phyloP scores from a whole-genome alignment of 345 rosid species.

The Ceriops tagal region DNA sequence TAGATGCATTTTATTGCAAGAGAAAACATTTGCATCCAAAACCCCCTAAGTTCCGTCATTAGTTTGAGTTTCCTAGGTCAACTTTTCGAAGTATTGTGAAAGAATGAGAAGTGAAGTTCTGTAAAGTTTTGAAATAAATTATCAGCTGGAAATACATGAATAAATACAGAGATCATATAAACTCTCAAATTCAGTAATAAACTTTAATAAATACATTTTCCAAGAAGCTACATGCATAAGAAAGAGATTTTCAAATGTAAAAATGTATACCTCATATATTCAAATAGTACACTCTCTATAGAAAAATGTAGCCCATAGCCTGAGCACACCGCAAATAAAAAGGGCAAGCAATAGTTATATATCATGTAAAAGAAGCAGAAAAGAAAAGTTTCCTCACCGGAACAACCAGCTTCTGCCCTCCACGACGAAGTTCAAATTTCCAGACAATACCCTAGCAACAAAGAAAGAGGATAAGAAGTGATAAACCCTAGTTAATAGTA shows the following conservation, averaged over 20 bases:
- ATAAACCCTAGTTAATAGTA: neutral
- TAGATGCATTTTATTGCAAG: neutral
- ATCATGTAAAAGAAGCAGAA: constrained; percentile 12
- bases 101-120: no score
- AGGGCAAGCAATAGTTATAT: constrained; percentile 1
- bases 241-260: neutral
- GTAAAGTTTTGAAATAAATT: no score
- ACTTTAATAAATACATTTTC: neutral
- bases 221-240: neutral
- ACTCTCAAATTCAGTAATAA: neutral
- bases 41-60: neutral
- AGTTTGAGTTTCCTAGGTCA: neutral
- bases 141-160: no score
- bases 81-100: neutral
- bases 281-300: neutral
- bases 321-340: neutral
- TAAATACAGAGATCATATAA: neutral
- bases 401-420: constrained; percentile 79
- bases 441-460: constrained; percentile 73
- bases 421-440: constrained; percentile 83
- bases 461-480: constrained; percentile 2
- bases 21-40: neutral
- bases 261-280: neutral
- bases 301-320: neutral
- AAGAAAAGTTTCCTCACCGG: constrained; percentile 57